These are phyloP conservation scores for Pseudogymnoascus sp. DNA, from an alignment of 2,329 filamentous ascomycete genomes.

Conservation along the genomic window DNA sequence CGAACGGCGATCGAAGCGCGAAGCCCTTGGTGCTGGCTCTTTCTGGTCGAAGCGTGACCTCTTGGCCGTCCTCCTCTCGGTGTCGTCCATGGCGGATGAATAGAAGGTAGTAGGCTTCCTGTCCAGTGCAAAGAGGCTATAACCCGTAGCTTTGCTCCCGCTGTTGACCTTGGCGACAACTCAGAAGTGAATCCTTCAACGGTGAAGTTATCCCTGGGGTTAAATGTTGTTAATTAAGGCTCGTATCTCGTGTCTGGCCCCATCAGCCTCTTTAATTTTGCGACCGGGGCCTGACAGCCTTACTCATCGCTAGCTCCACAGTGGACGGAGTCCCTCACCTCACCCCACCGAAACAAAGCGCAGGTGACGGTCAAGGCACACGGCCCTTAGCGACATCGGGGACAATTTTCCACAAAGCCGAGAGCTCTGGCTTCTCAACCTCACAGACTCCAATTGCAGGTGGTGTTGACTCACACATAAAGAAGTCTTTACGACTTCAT, in stretches of 20 bases:
- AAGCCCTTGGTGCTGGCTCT: constrained; percentile 67
- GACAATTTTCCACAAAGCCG: constrained; percentile 5
- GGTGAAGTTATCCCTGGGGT: neutral
- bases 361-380: constrained; percentile 4
- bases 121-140: neutral
- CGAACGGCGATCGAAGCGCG: constrained; percentile 86
- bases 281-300: constrained; percentile 1
- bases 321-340: neutral
- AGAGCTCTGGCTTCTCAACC: constrained; percentile 6
- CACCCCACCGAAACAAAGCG: constrained; percentile 4
- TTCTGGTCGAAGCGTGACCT: constrained; percentile 92
- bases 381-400: constrained; percentile 8
- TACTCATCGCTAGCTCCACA: constrained; percentile 8
- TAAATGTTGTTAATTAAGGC: neutral
- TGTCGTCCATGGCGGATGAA: constrained; percentile 58
- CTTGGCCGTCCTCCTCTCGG: constrained; percentile 65
- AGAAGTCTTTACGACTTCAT: constrained; percentile 9
- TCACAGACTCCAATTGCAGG: neutral
- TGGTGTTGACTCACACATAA: constrained; percentile 5
- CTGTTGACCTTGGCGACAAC: neutral
- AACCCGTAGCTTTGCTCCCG: neutral
- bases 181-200: neutral
- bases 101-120: neutral
- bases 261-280: constrained; percentile 8
- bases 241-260: neutral